Conservation (phyloP, 2,329 filamentous ascomycete species). For the Colletotrichum endophyticum region DNA sequence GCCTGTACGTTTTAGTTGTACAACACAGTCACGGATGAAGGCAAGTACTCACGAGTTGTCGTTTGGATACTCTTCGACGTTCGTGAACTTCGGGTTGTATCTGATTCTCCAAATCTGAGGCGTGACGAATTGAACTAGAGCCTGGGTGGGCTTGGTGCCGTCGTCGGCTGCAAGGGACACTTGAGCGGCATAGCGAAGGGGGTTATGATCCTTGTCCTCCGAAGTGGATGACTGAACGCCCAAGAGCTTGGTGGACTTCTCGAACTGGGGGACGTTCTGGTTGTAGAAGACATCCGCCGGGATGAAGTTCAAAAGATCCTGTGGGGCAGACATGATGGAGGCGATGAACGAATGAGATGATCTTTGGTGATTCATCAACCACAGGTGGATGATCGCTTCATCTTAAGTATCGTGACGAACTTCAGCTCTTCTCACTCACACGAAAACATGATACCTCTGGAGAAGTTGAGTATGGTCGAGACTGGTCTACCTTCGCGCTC, state of each 20-base stretch:
- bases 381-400: not conserved
- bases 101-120: not conserved
- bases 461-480: not conserved
- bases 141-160: too few relatives aligned
- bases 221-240: not conserved
- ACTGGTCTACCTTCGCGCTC: not conserved
- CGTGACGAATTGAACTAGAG: not conserved
- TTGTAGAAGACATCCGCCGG: not conserved
- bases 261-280: not conserved
- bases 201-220: accelerated
- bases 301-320: not conserved
- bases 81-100: not conserved
- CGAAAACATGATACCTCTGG: not conserved
- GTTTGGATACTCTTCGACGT: too few relatives aligned
- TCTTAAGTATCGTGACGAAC: not conserved
- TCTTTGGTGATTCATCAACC: not conserved
- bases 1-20: too few relatives aligned
- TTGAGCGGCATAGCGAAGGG: not conserved
- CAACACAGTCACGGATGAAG: too few relatives aligned
- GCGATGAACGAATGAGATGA: not conserved
- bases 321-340: not conserved
- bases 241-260: not conserved
- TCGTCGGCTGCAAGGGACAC: too few relatives aligned
- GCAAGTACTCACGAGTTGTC: too few relatives aligned
- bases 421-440: too few relatives aligned